These are phyloP conservation scores for Dactylellina parvicollis DNA, from an alignment of 2,329 filamentous ascomycete species.

Conservation along the genomic window DNA sequence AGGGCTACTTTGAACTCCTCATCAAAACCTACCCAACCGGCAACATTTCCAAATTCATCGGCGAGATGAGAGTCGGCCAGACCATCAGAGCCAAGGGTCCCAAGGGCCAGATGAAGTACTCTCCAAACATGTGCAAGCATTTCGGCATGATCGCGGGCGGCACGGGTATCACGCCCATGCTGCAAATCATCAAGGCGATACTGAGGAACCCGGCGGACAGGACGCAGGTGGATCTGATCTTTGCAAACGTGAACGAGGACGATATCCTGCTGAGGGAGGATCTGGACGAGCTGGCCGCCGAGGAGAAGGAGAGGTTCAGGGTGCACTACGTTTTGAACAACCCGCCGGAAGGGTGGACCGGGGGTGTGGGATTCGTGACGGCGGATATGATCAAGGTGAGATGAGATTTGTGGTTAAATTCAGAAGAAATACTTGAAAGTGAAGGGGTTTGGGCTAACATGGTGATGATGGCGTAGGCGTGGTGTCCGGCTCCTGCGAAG, in stretches of 20 bases:
- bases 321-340: conserved; percentile 97
- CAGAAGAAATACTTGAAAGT: conserved; percentile 36
- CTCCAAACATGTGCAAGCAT: conserved; percentile 92
- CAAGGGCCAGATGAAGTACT: conserved; percentile 98
- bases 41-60: conserved; percentile 95
- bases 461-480: conserved; percentile 67
- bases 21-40: conserved; percentile 98
- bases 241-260: conserved; percentile 91
- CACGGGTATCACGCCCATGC: conserved; percentile 97
- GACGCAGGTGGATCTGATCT: conserved; percentile 93
- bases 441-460: neutral
- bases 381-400: conserved; percentile 90
- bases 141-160: conserved; percentile 99
- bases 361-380: conserved; percentile 93
- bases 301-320: conserved; percentile 78
- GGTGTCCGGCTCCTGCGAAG: conserved; percentile 79
- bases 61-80: conserved; percentile 81
- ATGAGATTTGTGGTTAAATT: too few relatives aligned
- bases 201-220: conserved; percentile 82
- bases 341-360: conserved; percentile 88
- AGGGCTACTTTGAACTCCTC: conserved; percentile 90
- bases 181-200: conserved; percentile 93
- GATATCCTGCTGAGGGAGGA: conserved; percentile 95
- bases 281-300: conserved; percentile 78
- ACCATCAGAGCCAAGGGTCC: conserved; percentile 90